These are phyloP conservation scores for Xylariaceae sp. DNA, from an alignment of 2,329 filamentous ascomycete genomes.

Conservation along the genomic window DNA sequence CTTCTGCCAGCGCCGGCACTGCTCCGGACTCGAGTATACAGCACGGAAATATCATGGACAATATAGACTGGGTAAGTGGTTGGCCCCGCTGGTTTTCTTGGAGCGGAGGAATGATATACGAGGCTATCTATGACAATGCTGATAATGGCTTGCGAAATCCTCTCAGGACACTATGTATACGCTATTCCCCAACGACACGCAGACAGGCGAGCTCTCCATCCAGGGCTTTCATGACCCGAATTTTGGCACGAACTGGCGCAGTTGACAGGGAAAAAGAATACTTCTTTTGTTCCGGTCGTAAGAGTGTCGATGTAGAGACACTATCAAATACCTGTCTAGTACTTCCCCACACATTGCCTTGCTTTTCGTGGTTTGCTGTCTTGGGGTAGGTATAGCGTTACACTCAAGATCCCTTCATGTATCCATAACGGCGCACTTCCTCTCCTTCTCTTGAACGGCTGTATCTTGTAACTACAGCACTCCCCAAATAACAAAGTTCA, in stretches of 20 bases:
- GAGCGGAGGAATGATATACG: background rate
- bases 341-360: no score
- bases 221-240: conserved; percentile 38
- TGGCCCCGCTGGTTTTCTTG: background rate
- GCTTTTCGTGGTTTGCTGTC: no score
- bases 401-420: no score
- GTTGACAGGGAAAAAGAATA: conserved; percentile 3
- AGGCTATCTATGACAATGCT: background rate
- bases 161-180: conserved; percentile 36
- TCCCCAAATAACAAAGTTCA: no score
- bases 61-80: conserved; percentile 62
- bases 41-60: conserved; percentile 42
- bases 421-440: no score
- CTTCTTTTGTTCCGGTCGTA: no score
- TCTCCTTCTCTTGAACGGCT: no score
- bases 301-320: no score
- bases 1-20: background rate
- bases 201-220: conserved; percentile 38
- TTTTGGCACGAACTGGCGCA: conserved; percentile 32
- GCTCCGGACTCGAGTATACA: conserved; percentile 6
- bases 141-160: background rate
- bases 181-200: conserved; percentile 38
- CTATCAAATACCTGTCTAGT: no score
- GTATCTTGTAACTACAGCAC: no score
- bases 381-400: no score